Base-by-base conservation (phyloP, 306 rosid species). In the Rosa lucieae region DNA sequence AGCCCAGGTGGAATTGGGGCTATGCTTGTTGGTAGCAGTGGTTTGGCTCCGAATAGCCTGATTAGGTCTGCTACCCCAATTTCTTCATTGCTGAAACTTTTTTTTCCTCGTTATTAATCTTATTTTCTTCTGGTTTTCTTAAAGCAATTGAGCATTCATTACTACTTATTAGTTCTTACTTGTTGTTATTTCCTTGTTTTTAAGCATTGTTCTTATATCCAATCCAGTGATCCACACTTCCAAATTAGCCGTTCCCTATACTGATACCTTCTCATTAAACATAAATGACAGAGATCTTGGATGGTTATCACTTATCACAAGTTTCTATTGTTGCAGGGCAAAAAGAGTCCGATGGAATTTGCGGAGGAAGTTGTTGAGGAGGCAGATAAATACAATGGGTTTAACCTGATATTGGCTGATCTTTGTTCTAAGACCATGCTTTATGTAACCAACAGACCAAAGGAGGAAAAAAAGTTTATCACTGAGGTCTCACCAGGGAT, bases 1-100 rank as follows among this genome's bases (percentile, higher is more conserved):
- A 87, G 82, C 75, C 94, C 99, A 1, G 96, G 92, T 9, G 99
- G 99, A 48, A 84, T 89, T 13, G 99, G 94, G 18, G 98, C 87
- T 18, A 71, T 95, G 61, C 86, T 92, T 74, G 82, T 89, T n/a
- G 78, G 75, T 21, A 43, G 76, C 70, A 70, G 82, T 42, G 53
- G 67, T 78, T 77, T 85, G 3, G 70, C 78, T 46, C 87, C 87
- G 3, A 87, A 84, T 67, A 88, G 89, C 78, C 61, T 92, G 81
- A 91, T 92, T 26, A 84, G 92, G 67, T 88, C 98, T 37, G 98
- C 95, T 20, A 85, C 87, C 13, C 94, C 98, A 10, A 87, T 94
- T 29, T 92, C 97, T 0, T 92, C 97, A 0, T 80, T 88, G 43
- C 81, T 94, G 76, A 87, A 89, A 32, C 26, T n/a, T n/a, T 14